A percentile compares a stretch with the other conserved stretches of the same genome.
Conservation (phyloP, 2,329 filamentous ascomycete genomes). For the Hypoxylon sp. region DNA sequence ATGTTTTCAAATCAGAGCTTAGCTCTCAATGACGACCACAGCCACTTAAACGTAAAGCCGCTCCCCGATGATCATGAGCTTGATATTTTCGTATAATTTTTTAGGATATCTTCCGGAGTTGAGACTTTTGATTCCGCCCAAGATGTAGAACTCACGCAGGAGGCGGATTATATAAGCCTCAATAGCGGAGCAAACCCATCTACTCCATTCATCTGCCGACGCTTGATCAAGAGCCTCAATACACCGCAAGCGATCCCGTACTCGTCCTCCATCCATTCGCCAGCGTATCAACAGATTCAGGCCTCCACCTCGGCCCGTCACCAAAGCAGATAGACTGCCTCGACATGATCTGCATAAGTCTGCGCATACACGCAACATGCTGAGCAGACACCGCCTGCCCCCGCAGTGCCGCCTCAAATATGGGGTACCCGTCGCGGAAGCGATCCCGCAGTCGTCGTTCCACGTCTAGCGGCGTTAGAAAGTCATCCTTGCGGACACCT, state of each 20-base stretch:
- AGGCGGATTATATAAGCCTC: background rate
- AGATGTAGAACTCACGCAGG: background rate
- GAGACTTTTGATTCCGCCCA: background rate
- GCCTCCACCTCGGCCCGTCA: conserved; percentile 36
- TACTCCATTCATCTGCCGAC: too few species aligned
- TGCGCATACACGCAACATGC: conserved; percentile 35
- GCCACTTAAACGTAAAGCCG: background rate
- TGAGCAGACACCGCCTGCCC: conserved; percentile 21
- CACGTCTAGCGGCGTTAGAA: conserved; percentile 28
- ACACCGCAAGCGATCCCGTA: conserved; percentile 9
- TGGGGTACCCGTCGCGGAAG: conserved; percentile 33
- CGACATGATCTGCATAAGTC: conserved; percentile 33
- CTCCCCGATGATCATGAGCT: background rate
- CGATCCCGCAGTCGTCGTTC: conserved; percentile 25
- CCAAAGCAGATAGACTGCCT: conserved; percentile 36
- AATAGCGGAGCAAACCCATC: background rate
- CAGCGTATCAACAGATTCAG: conserved; percentile 30
- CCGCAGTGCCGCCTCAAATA: conserved; percentile 34
- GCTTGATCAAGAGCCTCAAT: background rate
- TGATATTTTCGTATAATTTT: background rate
- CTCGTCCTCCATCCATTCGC: conserved; percentile 23
- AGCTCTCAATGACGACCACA: background rate
- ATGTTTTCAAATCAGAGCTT: background rate
- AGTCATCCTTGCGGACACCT: conserved; percentile 30
- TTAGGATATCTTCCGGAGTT: background rate